phyloP scores from a whole-genome alignment of 352 stramenopile genomes.

The Pythium insidiosum region DNA sequence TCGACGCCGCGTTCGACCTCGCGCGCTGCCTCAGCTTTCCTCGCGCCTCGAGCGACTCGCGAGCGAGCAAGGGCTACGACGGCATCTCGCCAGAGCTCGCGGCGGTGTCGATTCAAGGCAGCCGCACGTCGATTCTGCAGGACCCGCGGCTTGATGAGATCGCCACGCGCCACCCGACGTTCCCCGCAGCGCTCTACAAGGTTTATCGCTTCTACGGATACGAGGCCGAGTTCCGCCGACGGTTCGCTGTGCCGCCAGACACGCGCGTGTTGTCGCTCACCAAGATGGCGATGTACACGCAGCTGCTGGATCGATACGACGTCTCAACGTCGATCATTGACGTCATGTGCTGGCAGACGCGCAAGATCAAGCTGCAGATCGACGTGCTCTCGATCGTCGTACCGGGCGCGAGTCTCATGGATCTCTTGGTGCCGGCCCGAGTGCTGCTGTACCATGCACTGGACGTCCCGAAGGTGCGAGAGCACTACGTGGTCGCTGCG shows the following conservation, averaged over 20 bases:
- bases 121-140: slow-evolving; percentile 40
- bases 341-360: slow-evolving; percentile 36
- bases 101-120: slow-evolving; percentile 41
- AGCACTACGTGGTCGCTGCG: slow-evolving; percentile 14
- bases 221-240: slow-evolving; percentile 26
- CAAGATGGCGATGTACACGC: slow-evolving; percentile 50
- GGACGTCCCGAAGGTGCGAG: slow-evolving; percentile 27
- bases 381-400: slow-evolving; percentile 29
- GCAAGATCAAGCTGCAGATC: slow-evolving; percentile 47
- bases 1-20: slow-evolving; percentile 62
- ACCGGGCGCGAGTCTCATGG: slow-evolving; percentile 25
- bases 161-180: slow-evolving; percentile 17
- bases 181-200: slow-evolving; percentile 49
- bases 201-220: slow-evolving; percentile 81
- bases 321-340: slow-evolving; percentile 58
- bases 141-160: slow-evolving; percentile 24
- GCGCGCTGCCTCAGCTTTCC: slow-evolving; percentile 43
- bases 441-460: slow-evolving; percentile 48
- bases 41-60: slow-evolving; percentile 13
- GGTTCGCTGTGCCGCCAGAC: slow-evolving; percentile 26
- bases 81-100: slow-evolving; percentile 39
- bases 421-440: slow-evolving; percentile 28
- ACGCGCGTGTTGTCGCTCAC: slow-evolving; percentile 14
- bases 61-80: slow-evolving; percentile 24
- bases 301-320: slow-evolving; percentile 45